Evolutionary conservation across 805 yeast species (phyloP), one percentile per base, ranked within the genome.

Genomic region (Candida sonorensis): DNA sequence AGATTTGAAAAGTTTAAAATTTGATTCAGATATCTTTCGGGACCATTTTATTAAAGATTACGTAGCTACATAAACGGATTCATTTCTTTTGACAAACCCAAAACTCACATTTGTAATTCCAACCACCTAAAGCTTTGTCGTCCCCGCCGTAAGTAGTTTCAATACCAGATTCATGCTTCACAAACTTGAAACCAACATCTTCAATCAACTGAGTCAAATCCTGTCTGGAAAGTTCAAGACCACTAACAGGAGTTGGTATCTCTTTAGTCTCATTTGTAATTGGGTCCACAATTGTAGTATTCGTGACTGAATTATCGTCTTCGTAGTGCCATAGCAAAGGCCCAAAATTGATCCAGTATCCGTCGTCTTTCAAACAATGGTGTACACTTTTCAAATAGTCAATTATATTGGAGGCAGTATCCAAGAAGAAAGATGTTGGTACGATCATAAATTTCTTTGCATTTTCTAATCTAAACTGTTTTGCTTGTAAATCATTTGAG

Each of bases 261-360:
- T 33, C 41, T 6, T 39, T 30, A 10, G 48, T 42, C 16, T 53
- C 48, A 1, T 43, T 48, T 5, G 35, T 40, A 5, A 40, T 36
- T 4, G 51, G 53, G 18, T 55, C 48, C 4, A 45, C 47, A 1
- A 37, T 31, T 5, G 45, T 44, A 1, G 44, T 41, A 7, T 51
- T 41, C 4, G 43, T 45, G 8, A 55, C 46, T 11, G 55, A 57
- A 12, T 53, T 60, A 21, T 66, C 71, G 35, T 68, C 70, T 43
- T 79, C 87, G 47, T 67, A 76, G 53, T 81, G 90, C 87, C 87
- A 78, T 31, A 76, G 55, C 27, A 78, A 54, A 0, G 85, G 86
- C 0, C 87, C 87, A 47, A 75, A 71, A 45, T 78, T 77, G 17
- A 77, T 55, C 84, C 84, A 78, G 12, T 55, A 34, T 0, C 81